Evolutionary conservation across 1,284 basidiomycete species (phyloP), one percentile per base, ranked within the genome.

Genomic region (Cystobasidiaceae sp.): DNA sequence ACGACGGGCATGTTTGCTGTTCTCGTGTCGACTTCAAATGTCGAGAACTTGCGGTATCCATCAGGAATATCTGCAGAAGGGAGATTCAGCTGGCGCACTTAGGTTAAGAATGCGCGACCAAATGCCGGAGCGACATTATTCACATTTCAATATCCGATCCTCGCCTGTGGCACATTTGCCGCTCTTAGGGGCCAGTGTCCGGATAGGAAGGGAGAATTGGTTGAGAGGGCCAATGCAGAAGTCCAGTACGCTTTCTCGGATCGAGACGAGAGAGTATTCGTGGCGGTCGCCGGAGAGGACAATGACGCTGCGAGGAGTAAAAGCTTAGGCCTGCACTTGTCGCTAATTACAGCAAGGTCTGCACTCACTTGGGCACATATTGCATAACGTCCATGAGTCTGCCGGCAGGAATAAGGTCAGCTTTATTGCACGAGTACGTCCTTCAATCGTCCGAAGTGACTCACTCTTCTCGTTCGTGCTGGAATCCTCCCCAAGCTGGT

Each of bases 11-110:
- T 77, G 39, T 80, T 75, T 3, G 78, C 73, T 68, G 86, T 79
- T 44, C 82, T 80, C 0, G 87, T 88, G 74, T 91, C 86, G 28
- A 91, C 81, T 74, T 88, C 86, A 55, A 91, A 81, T 0, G 85
- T 79, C 6, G 86, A 84, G 73, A 78, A 78, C 70, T 80, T 80
- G 68, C 74, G 64, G 68, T 78, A 78, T 8, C 74, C 74, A 59
- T 73, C 71, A 19, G 73, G 73, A n/a, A 72, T 50, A 60, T 74
- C 72, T 73, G 65, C 39, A 27, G 4, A 27, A n/a, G n/a, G n/a
- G n/a, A n/a, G n/a, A n/a, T n/a, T n/a, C n/a, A n/a, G n/a, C n/a
- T n/a, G n/a, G n/a, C n/a, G n/a, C n/a, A n/a, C n/a, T n/a, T n/a
- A n/a, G n/a, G n/a, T n/a, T n/a, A n/a, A n/a, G n/a, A n/a, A n/a